Conservation (phyloP, 2,329 filamentous ascomycete genomes). For the Lecanosticta acicola region DNA sequence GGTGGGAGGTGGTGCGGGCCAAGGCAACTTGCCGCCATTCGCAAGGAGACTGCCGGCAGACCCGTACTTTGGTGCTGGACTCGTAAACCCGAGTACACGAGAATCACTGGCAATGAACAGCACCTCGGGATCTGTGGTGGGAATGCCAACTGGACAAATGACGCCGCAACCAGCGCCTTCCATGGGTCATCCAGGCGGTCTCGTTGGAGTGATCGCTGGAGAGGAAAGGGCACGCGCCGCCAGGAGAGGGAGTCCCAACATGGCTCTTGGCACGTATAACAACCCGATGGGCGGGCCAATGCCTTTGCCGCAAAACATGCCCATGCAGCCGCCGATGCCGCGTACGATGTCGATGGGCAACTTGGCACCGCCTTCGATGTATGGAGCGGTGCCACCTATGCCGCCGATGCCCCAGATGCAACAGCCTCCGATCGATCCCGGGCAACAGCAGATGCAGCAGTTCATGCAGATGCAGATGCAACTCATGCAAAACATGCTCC, state of each 20-base stretch:
- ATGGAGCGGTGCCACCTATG: constrained; percentile 21
- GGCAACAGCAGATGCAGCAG: constrained; percentile 33
- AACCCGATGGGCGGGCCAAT: constrained; percentile 8
- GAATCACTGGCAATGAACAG: constrained; percentile 64
- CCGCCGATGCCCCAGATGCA: constrained; percentile 24
- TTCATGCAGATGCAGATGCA: constrained; percentile 38
- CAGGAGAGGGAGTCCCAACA: constrained; percentile 70
- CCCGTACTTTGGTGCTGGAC: constrained; percentile 73
- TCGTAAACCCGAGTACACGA: constrained; percentile 65
- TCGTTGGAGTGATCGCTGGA: constrained; percentile 81
- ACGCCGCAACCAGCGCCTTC: constrained; percentile 10
- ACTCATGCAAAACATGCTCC: constrained; percentile 37
- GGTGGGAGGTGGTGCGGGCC: constrained; percentile 40
- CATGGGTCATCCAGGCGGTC: constrained; percentile 62
- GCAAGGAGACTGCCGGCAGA: constrained; percentile 76
- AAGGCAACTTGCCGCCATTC: constrained; percentile 67
- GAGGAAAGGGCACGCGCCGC: constrained; percentile 75
- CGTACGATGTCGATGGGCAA: constrained; percentile 34
- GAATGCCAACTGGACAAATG: constrained; percentile 27
- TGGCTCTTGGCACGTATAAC: constrained; percentile 30
- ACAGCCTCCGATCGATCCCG: constrained; percentile 18
- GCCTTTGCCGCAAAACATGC: constrained; percentile 31
- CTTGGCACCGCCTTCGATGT: constrained; percentile 23
- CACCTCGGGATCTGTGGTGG: constrained; percentile 35
- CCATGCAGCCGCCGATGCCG: constrained; percentile 22